Percentiles rank a stretch among this genome's conserved stretches.
These are phyloP conservation scores for Microbotryum lychnidis-dioicae DNA, from an alignment of 1,284 basidiomycete genomes.

Conservation along the genomic window DNA sequence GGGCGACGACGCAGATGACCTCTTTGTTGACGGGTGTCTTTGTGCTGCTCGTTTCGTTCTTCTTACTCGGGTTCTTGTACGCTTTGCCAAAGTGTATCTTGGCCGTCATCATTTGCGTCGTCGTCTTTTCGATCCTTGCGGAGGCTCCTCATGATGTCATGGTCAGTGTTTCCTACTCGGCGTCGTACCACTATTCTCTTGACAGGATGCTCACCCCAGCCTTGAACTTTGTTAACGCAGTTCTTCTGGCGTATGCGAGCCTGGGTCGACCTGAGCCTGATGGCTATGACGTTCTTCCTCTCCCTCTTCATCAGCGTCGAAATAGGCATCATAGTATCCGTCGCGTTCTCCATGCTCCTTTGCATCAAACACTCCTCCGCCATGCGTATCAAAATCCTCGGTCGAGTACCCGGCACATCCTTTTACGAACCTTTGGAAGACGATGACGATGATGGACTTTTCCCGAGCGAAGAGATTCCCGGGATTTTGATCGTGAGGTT, in stretches of 20 bases:
- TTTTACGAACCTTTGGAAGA: slow-evolving; percentile 40
- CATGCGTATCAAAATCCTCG: slow-evolving; percentile 64
- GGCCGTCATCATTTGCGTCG: slow-evolving; percentile 66
- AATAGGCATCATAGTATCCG: slow-evolving; percentile 66
- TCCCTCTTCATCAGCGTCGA: slow-evolving; percentile 73
- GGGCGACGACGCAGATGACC: slow-evolving; percentile 79
- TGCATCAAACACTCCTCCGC: slow-evolving; percentile 78
- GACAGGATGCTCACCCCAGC: no score
- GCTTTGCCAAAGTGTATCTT: slow-evolving; percentile 74
- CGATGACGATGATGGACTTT: slow-evolving; percentile 56
- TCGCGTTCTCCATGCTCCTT: slow-evolving; percentile 74
- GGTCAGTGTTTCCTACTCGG: slow-evolving; percentile 34
- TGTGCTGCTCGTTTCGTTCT: slow-evolving; percentile 75
- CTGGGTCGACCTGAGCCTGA: slow-evolving; percentile 74
- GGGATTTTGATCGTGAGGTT: slow-evolving; percentile 74
- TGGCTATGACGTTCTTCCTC: slow-evolving; percentile 72
- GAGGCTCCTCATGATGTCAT: slow-evolving; percentile 77
- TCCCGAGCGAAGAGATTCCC: slow-evolving; percentile 53
- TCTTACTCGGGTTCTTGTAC: slow-evolving; percentile 68
- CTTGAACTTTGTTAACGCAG: background rate
- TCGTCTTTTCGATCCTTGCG: slow-evolving; percentile 73
- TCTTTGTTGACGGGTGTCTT: slow-evolving; percentile 66
- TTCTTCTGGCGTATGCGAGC: slow-evolving; percentile 54
- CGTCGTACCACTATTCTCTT: no score
- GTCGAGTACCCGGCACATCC: slow-evolving; percentile 52